Conservation (phyloP, 768 basidiomycete species). For the Hortiboletus campestris region DNA sequence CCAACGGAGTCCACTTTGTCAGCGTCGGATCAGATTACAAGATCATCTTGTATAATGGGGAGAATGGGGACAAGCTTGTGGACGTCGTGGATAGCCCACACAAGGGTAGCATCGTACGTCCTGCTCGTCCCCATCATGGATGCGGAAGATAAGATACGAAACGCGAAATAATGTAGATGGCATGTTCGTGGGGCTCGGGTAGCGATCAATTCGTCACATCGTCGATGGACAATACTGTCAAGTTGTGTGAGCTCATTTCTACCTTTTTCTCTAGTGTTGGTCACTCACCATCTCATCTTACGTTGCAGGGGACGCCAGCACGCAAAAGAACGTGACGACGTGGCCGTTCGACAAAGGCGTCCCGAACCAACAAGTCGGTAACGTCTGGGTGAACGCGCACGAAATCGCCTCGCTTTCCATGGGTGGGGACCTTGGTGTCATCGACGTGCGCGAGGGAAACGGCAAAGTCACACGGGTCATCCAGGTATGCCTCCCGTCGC, state of each 20-base stretch:
- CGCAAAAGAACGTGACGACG: slow-evolving; percentile 59
- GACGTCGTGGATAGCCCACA: slow-evolving; percentile 71
- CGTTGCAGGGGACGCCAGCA: slow-evolving; percentile 73
- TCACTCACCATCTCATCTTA: not conserved
- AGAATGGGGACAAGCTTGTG: slow-evolving; percentile 72
- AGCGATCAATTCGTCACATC: slow-evolving; percentile 76
- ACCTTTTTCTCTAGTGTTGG: not conserved
- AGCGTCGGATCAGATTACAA: slow-evolving; percentile 89
- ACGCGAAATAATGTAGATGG: slow-evolving; percentile 44
- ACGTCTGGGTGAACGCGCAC: slow-evolving; percentile 71
- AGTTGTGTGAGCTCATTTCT: slow-evolving; percentile 56
- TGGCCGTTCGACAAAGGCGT: slow-evolving; percentile 78
- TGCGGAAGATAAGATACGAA: not conserved
- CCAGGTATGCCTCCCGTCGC: slow-evolving; percentile 43
- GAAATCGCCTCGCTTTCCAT: slow-evolving; percentile 82
- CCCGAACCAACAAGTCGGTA: slow-evolving; percentile 82
- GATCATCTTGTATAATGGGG: slow-evolving; percentile 87
- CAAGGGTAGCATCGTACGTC: slow-evolving; percentile 71
- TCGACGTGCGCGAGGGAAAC: slow-evolving; percentile 65
- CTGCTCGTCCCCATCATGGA: not conserved
- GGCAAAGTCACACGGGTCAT: slow-evolving; percentile 61
- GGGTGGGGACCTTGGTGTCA: slow-evolving; percentile 75
- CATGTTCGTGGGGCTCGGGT: slow-evolving; percentile 77
- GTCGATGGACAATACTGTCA: slow-evolving; percentile 84
- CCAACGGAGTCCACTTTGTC: slow-evolving; percentile 78